A percentile compares a stretch with the other conserved stretches of the same genome.
phyloP scores from a whole-genome alignment of 2,329 filamentous ascomycete species.

The Drechslerella stenobrocha region DNA sequence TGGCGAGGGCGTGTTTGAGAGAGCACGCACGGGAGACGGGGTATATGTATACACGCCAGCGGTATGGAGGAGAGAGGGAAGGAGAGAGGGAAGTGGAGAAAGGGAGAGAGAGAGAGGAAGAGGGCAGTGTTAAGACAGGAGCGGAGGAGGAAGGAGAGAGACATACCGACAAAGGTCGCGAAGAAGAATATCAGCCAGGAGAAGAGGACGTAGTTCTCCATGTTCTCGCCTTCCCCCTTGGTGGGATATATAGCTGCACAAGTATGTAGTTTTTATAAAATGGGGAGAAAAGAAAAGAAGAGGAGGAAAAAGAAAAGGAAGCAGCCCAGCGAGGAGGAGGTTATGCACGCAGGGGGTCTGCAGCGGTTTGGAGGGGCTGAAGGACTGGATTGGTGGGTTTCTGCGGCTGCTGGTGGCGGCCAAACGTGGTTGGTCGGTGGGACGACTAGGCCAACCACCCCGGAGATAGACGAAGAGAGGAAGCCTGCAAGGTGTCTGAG shows the following conservation, averaged over 20 bases:
- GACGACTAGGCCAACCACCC: neutral
- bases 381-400: slow-evolving; percentile 8
- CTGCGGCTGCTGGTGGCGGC: slow-evolving; percentile 2
- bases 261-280: slow-evolving; percentile 4
- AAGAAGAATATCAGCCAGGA: slow-evolving; percentile 48
- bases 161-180: slow-evolving; percentile 46
- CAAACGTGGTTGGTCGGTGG: slow-evolving; percentile 7
- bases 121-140: too few relatives aligned
- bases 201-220: slow-evolving; percentile 48
- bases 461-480: neutral
- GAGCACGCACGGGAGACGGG: too few relatives aligned
- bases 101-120: neutral
- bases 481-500: neutral
- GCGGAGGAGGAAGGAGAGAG: too few relatives aligned
- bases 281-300: neutral
- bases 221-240: slow-evolving; percentile 12
- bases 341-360: slow-evolving; percentile 6
- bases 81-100: slow-evolving; percentile 5
- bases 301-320: slow-evolving; percentile 4
- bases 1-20: neutral
- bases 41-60: too few relatives aligned
- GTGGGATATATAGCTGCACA: neutral
- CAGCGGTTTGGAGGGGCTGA: slow-evolving; percentile 11
- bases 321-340: slow-evolving; percentile 7
- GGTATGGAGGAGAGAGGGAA: neutral